Evolutionary conservation across 352 stramenopile species (phyloP).

Genomic region (Pythium dissimile): DNA sequence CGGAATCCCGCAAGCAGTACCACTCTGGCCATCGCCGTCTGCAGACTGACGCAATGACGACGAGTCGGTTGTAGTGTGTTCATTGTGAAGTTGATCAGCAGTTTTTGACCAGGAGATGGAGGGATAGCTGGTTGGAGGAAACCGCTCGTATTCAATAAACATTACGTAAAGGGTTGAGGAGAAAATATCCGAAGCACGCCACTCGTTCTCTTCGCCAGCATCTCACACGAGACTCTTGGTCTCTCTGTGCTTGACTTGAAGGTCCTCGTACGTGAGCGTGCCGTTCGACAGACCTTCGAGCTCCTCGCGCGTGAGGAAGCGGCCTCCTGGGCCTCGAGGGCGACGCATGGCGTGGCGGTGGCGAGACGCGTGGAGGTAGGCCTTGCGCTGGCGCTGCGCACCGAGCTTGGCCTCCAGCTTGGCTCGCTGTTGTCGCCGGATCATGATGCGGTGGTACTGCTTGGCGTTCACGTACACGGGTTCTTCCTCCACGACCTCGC

Average conservation of each 20-base stretch:
- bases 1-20: constrained; percentile 11
- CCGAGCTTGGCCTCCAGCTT: constrained; percentile 86
- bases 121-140: background rate
- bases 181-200: background rate
- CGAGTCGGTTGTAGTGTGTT: too few species aligned
- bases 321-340: constrained; percentile 72
- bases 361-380: constrained; percentile 84
- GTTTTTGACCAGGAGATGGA: background rate
- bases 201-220: background rate
- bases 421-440: constrained; percentile 79
- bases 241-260: constrained; percentile 31
- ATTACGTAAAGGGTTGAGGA: background rate
- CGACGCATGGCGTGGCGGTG: constrained; percentile 88
- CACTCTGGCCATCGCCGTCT: background rate
- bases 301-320: constrained; percentile 83
- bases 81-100: too few species aligned
- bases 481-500: constrained; percentile 74
- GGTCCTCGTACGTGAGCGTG: constrained; percentile 57
- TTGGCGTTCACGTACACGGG: constrained; percentile 90
- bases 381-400: constrained; percentile 75
- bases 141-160: constrained; percentile 22
- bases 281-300: constrained; percentile 69
- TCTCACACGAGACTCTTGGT: constrained; percentile 23
- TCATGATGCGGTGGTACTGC: constrained; percentile 90
- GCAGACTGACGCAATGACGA: background rate